Conservation (phyloP, 208 protist genomes). For the Wallacemonas sp. region DNA sequence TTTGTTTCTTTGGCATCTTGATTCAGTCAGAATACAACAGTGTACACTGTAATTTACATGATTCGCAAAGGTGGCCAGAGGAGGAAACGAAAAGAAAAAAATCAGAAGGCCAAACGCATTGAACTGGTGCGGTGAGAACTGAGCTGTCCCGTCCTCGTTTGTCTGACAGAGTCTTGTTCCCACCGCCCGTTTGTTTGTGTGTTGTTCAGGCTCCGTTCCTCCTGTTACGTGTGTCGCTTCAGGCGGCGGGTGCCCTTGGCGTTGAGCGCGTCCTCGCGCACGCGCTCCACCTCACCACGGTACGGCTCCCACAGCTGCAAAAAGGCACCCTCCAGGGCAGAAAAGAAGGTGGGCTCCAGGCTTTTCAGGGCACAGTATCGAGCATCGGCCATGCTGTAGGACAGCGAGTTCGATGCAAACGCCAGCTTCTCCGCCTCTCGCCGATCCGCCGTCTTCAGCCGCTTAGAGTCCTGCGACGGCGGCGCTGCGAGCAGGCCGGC, state of each 20-base stretch:
- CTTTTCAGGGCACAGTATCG: slow-evolving; percentile 65
- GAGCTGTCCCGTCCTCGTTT: too few relatives aligned
- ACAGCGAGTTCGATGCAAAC: slow-evolving; percentile 54
- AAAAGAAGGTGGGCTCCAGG: slow-evolving; percentile 82
- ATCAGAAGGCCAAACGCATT: too few relatives aligned
- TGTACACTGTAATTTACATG: too few relatives aligned
- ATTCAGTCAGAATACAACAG: too few relatives aligned
- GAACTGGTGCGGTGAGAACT: too few relatives aligned
- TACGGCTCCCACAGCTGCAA: slow-evolving; percentile 84
- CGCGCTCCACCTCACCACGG: slow-evolving; percentile 71
- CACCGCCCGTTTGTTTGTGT: too few relatives aligned
- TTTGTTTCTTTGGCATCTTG: too few relatives aligned
- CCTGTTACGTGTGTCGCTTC: slow-evolving; percentile 64
- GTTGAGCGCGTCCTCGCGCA: slow-evolving; percentile 70
- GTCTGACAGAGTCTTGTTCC: too few relatives aligned
- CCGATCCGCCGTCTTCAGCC: slow-evolving; percentile 29
- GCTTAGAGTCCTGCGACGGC: slow-evolving; percentile 28
- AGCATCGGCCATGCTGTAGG: slow-evolving; percentile 73
- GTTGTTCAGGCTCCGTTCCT: background rate
- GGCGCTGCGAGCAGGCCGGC: slow-evolving; percentile 11
- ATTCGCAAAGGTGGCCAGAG: too few relatives aligned
- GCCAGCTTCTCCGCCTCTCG: slow-evolving; percentile 65
- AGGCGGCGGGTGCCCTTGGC: slow-evolving; percentile 48
- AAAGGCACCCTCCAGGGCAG: slow-evolving; percentile 69
- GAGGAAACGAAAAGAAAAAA: too few relatives aligned